phyloP scores from a whole-genome alignment of 116 monocot species.

The Iris pallida region DNA sequence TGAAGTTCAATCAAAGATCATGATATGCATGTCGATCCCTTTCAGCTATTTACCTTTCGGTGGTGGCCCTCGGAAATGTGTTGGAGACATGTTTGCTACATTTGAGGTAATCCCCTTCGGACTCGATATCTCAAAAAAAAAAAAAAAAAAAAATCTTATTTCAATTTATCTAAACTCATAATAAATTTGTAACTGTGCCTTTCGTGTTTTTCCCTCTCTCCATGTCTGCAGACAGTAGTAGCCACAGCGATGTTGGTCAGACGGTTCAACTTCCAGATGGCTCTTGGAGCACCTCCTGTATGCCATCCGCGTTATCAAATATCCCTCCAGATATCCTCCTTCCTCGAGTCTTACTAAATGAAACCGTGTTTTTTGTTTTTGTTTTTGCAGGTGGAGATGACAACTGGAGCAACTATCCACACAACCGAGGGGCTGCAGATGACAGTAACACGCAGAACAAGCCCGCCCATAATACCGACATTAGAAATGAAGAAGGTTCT shows the following conservation, averaged over 20 bases:
- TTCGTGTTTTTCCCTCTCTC: background rate
- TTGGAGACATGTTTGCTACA: conserved; percentile 99
- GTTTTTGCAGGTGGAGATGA: conserved; percentile 78
- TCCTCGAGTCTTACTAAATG: no score
- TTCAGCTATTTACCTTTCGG: conserved; percentile 96
- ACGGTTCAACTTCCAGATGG: conserved; percentile 83
- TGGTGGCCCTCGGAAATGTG: conserved; percentile 88
- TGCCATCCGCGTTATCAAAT: background rate
- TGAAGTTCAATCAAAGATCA: background rate
- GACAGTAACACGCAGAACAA: conserved; percentile 59
- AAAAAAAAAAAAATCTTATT: no score
- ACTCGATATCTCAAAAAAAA: no score
- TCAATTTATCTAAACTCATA: no score
- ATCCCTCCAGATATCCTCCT: background rate
- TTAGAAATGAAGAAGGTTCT: conserved; percentile 28
- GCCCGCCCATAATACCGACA: conserved; percentile 53
- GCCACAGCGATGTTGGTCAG: conserved; percentile 85
- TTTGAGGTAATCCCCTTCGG: conserved; percentile 58
- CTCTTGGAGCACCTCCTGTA: conserved; percentile 77
- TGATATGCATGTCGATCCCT: conserved; percentile 9
- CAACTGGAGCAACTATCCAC: conserved; percentile 94
- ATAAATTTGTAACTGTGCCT: no score
- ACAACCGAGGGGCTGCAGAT: conserved; percentile 82
- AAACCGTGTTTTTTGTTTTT: background rate
- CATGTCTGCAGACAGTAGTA: conserved; percentile 54